A percentile compares a stretch with the other conserved stretches of the same genome.
Conservation (phyloP, 2,329 filamentous ascomycete genomes). For the Fulvia fulva region DNA sequence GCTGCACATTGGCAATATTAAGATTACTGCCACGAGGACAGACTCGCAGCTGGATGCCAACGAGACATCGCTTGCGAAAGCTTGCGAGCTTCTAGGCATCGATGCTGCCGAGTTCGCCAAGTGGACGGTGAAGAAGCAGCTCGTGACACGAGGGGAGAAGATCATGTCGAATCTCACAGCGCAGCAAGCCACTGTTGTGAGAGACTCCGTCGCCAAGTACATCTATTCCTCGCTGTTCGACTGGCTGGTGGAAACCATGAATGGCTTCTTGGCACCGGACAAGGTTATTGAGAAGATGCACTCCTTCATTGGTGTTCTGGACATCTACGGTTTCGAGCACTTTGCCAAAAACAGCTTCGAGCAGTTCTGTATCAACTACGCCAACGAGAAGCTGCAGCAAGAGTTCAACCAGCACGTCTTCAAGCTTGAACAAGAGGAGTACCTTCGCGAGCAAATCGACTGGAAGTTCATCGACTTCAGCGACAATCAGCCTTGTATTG, state of each 20-base stretch:
- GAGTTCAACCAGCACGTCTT: constrained; percentile 99
- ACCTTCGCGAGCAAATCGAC: constrained; percentile 91
- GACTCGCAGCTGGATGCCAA: constrained; percentile 78
- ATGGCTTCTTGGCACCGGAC: constrained; percentile 81
- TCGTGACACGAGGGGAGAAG: constrained; percentile 93
- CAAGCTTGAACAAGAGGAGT: constrained; percentile 98
- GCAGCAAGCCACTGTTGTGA: constrained; percentile 87
- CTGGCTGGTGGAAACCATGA: constrained; percentile 98
- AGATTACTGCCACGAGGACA: constrained; percentile 84
- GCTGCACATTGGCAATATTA: constrained; percentile 92
- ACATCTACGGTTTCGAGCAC: constrained; percentile 99
- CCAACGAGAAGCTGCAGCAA: constrained; percentile 98
- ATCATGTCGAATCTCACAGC: constrained; percentile 94
- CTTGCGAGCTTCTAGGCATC: constrained; percentile 82
- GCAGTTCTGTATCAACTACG: constrained; percentile 99
- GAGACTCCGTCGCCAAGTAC: constrained; percentile 97
- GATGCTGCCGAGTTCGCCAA: constrained; percentile 82
- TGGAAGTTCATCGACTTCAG: constrained; percentile 99
- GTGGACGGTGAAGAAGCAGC: constrained; percentile 98
- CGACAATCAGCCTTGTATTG: constrained; percentile 98
- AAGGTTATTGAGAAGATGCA: constrained; percentile 76
- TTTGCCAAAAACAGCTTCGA: constrained; percentile 99
- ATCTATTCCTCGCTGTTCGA: constrained; percentile 98
- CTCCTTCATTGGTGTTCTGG: constrained; percentile 94
- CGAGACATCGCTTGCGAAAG: constrained; percentile 77